Conservation (phyloP, 768 basidiomycete genomes). For the Boletus bicolor region DNA sequence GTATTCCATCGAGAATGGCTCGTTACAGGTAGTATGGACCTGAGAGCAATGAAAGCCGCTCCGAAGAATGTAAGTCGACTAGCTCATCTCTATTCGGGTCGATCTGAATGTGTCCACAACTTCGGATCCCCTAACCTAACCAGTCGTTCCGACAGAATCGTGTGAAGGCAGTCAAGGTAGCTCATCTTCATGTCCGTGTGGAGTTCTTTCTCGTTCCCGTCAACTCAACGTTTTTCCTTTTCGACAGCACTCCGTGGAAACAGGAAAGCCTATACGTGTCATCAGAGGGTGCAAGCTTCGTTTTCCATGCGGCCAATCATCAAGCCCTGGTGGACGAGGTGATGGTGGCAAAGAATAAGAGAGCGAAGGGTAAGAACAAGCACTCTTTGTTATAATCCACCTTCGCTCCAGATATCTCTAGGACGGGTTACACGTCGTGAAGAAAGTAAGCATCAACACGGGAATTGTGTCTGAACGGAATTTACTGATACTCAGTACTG, state of each 20-base stretch:
- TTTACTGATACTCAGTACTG: slow-evolving; percentile 50
- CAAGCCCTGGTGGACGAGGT: no score
- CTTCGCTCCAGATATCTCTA: slow-evolving; percentile 66
- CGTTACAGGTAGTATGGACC: slow-evolving; percentile 69
- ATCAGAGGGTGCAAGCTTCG: slow-evolving; percentile 69
- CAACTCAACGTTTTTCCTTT: not conserved
- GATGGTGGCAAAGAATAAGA: no score
- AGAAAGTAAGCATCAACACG: slow-evolving; percentile 45
- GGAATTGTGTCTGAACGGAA: not conserved
- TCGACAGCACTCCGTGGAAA: slow-evolving; percentile 68
- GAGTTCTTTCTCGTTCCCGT: not conserved
- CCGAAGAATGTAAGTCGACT: slow-evolving; percentile 72
- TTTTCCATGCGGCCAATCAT: slow-evolving; percentile 44
- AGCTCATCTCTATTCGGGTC: not conserved
- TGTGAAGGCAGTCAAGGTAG: slow-evolving; percentile 67
- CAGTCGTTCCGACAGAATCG: slow-evolving; percentile 73
- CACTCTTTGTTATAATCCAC: not conserved
- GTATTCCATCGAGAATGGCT: not conserved
- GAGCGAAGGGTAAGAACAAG: slow-evolving; percentile 56
- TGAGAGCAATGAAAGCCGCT: slow-evolving; percentile 75
- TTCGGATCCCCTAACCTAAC: slow-evolving; percentile 83
- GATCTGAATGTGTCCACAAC: slow-evolving; percentile 37
- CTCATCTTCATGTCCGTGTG: not conserved
- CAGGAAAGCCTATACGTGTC: slow-evolving; percentile 79
- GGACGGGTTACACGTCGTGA: slow-evolving; percentile 82